A percentile compares a stretch with the other conserved stretches of the same genome.
phyloP scores from a whole-genome alignment of 768 basidiomycete genomes.

The Cytidiella melzeri region DNA sequence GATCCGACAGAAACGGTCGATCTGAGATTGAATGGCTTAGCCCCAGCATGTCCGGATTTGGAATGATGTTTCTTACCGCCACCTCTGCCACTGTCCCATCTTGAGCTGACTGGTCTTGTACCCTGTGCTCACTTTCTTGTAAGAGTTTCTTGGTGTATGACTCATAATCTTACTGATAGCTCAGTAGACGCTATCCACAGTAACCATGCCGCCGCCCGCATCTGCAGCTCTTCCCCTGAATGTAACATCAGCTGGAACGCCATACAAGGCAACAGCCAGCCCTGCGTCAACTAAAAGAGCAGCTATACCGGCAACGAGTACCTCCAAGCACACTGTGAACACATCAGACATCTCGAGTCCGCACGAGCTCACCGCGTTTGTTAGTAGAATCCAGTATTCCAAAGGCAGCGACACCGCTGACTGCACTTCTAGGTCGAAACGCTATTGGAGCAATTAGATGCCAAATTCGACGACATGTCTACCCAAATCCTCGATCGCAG shows the following conservation, averaged over 20 bases:
- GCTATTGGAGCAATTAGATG: slow-evolving; percentile 80
- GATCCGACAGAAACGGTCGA: too few species aligned
- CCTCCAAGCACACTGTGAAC: slow-evolving; percentile 19
- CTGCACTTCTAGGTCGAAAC: slow-evolving; percentile 65
- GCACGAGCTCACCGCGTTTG: slow-evolving; percentile 91
- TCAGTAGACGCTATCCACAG: too few species aligned
- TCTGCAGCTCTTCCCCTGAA: slow-evolving; percentile 66
- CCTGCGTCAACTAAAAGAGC: slow-evolving; percentile 26
- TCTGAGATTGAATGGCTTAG: background rate
- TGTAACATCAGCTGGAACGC: slow-evolving; percentile 37
- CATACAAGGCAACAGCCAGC: slow-evolving; percentile 33
- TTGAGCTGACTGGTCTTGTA: too few species aligned
- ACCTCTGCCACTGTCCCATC: background rate
- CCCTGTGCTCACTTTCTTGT: too few species aligned
- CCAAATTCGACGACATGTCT: slow-evolving; percentile 92
- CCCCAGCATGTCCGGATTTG: background rate
- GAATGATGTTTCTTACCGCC: background rate
- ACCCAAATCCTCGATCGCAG: slow-evolving; percentile 80
- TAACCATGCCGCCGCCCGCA: slow-evolving; percentile 29
- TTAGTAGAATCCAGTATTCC: slow-evolving; percentile 35
- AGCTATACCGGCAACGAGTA: slow-evolving; percentile 11
- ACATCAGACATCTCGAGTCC: slow-evolving; percentile 80
- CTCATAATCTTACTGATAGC: too few species aligned
- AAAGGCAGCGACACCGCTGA: background rate
- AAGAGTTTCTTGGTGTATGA: too few species aligned